Percentiles rank a stretch among this genome's conserved stretches.
Conservation (phyloP, 805 yeast species). For the Candida quercuum region DNA sequence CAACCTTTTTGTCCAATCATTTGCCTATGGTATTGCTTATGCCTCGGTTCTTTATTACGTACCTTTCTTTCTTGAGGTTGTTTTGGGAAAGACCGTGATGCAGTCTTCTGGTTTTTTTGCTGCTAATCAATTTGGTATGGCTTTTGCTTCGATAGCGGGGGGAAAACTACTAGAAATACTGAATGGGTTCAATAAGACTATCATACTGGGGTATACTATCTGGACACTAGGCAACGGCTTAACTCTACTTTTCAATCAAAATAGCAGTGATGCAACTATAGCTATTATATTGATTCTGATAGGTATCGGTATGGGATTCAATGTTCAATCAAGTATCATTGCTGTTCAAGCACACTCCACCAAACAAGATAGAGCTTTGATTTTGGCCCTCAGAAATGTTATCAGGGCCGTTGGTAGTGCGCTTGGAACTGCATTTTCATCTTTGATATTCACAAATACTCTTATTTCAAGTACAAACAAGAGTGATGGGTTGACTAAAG, state of each 20-base stretch:
- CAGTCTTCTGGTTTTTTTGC: slow-evolving; percentile 26
- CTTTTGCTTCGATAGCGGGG: slow-evolving; percentile 35
- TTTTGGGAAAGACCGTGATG: slow-evolving; percentile 23
- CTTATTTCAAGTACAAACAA: neutral
- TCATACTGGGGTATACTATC: slow-evolving; percentile 34
- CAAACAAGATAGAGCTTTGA: neutral
- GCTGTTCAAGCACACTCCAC: neutral
- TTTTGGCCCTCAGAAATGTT: neutral
- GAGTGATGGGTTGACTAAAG: neutral
- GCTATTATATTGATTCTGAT: neutral
- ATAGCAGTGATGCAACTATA: too few species aligned
- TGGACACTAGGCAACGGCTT: slow-evolving; percentile 38
- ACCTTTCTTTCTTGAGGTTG: slow-evolving; percentile 38
- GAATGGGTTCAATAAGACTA: slow-evolving; percentile 38
- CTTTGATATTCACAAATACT: neutral
- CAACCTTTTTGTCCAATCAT: slow-evolving; percentile 30
- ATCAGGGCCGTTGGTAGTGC: neutral
- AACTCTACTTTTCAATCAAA: slow-evolving; percentile 30
- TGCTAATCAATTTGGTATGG: slow-evolving; percentile 39
- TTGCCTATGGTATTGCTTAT: slow-evolving; percentile 46
- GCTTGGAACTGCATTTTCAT: neutral
- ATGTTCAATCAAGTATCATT: neutral
- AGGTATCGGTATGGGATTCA: neutral
- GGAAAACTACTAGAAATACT: slow-evolving; percentile 41
- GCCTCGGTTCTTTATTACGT: slow-evolving; percentile 41